Base-by-base conservation (phyloP, 1,139 yeast genomes). In the Taiozyma sp. region DNA sequence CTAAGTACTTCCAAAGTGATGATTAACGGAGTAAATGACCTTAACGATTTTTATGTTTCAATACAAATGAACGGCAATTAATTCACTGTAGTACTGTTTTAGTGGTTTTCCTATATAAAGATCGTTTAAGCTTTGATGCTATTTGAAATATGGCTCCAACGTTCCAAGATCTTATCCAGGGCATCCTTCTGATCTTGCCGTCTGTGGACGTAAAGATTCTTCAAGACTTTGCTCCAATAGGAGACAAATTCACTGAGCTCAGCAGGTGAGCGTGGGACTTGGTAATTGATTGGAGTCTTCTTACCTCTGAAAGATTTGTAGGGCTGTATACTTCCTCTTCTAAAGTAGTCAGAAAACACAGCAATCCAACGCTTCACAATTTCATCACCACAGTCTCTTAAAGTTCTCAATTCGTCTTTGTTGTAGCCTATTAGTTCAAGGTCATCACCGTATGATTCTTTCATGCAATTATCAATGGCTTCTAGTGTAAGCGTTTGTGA, bases 361-460 rank as follows among this genome's bases (percentile, higher is more conserved):
- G 89, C 74, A 3, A 79, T 62, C 80, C 87, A 78, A 60, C 75
- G 82, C 49, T 77, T 63, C 8, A 70, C 67, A 13, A 87, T 64
- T 2, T 72, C 66, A 2, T 64, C 58, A 1, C 76, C 67, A 41
- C 83, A 75, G 51, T 77, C 81, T 1, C 45, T 46, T n/a, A 86
- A 60, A 2, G 70, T 65, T 0, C 46, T 48, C 2, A 81, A 61
- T 0, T 61, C 38, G 4, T 68, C 57, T 19, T 70, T 67, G 28
- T 75, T 67, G 60, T 82, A 85, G 1, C 74, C 81, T 30, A 78
- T 64, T 29, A 83, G 63, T 6, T 73, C 78, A 28, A 81, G 55
- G 46, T 82, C 87, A 1, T 80, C 85, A 0, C 80, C 90, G 60
- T 79, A 87, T 39, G 73, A 81, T 4, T 69, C 63, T n/a, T 61